Base-by-base conservation (phyloP, 2,329 filamentous ascomycete genomes). In the Byssothecium circinans region DNA sequence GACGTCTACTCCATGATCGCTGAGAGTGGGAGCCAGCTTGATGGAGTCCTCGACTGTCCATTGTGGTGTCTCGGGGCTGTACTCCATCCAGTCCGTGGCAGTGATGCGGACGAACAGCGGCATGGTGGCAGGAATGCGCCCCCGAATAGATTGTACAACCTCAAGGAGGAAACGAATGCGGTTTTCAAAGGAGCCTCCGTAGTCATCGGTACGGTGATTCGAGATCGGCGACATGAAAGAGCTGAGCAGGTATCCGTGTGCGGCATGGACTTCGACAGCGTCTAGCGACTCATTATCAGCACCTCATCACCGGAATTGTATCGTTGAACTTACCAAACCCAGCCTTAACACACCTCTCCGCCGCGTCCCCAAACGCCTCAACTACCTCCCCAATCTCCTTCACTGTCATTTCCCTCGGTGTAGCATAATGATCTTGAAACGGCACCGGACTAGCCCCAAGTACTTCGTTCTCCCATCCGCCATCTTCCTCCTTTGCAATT, bases 241-340 rank as follows among this genome's bases (percentile, higher is more conserved):
- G 6, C 61, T 60, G 1, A 72, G 50, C 8, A 71, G 56, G 42
- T 71, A 72, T 20, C 69, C 68, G 35, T 71, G 68, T 4, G 56
- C 58, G 23, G 43, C 56, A 32, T 61, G 58, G 20, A 61, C 42
- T 69, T 83, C 58, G 17, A 59, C 56, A 15, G 50, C 50, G 35
- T 60, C 56, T 42, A 52, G 42, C 11, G 4, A n/a, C n/a, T 45
- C 15, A 20, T 46, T 22, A 46, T 30, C n/a, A 17, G 8, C 2
- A 14, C 18, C 18, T 8, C n/a, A 12, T 32, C 4, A 22, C 41
- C 17, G 15, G n/a, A n/a, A 51, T 47, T 5, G 54, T 34, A 49
- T 33, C 1, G 80, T 14, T 30, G 10, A 11, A 27, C 29, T 8
- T 79, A 60, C 87, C 84, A 53, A 82, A 79, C 0, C 59, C 59